These are phyloP conservation scores for Wickerhamiella domercqiae DNA, from an alignment of 805 yeast species.

Conservation along the genomic window DNA sequence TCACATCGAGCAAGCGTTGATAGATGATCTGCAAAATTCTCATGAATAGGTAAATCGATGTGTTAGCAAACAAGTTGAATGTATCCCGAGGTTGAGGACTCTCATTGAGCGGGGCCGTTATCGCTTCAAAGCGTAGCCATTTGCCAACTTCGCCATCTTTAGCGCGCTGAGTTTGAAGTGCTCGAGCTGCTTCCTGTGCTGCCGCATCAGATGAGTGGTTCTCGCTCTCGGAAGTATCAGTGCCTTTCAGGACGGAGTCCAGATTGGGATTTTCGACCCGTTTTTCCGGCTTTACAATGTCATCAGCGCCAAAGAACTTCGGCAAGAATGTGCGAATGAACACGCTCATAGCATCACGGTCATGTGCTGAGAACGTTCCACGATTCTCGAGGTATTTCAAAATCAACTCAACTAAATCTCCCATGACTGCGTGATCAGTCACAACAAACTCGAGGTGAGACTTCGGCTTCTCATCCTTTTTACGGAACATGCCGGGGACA, in stretches of 20 bases:
- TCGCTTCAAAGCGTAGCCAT: conserved; percentile 18
- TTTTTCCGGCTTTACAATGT: conserved; percentile 3
- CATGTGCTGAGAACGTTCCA: conserved; percentile 63
- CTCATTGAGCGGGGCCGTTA: conserved; percentile 14
- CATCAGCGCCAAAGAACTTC: conserved; percentile 42
- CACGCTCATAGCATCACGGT: conserved; percentile 58
- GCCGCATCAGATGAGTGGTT: conserved; percentile 4
- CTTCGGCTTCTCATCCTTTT: conserved; percentile 78
- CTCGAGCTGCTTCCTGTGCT: conserved; percentile 7
- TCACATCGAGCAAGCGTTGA: conserved; percentile 65
- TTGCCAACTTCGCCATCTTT: conserved; percentile 8
- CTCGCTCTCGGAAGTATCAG: neutral
- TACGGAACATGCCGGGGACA: conserved; percentile 29
- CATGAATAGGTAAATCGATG: conserved; percentile 77
- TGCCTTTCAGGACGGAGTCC: neutral
- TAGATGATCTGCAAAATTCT: conserved; percentile 72
- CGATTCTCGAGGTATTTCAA: conserved; percentile 51
- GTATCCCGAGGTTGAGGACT: conserved; percentile 25
- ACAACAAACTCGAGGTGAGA: conserved; percentile 51
- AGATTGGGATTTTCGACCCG: neutral
- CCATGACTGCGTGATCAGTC: conserved; percentile 49
- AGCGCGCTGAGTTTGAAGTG: conserved; percentile 17
- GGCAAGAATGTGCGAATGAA: conserved; percentile 58
- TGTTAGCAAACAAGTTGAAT: conserved; percentile 73
- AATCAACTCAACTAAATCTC: conserved; percentile 57